Conservation (phyloP, 345 rosid species). For the Eucalyptus pumila region DNA sequence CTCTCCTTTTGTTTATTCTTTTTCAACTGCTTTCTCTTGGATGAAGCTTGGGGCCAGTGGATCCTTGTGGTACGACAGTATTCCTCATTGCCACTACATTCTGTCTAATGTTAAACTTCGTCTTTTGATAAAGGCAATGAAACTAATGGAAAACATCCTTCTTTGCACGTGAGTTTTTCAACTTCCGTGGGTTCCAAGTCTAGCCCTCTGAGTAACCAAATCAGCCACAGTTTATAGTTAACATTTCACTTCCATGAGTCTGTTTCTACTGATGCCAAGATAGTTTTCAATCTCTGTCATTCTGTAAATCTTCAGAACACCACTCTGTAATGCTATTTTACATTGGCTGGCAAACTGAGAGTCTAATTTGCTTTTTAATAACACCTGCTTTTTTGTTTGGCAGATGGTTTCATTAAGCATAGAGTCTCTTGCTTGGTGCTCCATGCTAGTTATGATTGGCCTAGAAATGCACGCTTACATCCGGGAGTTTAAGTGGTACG, state of each 20-base stretch:
- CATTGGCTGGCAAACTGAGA: neutral
- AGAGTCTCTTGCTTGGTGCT: constrained; percentile 81
- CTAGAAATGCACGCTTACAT: constrained; percentile 62
- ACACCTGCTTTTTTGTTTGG: neutral
- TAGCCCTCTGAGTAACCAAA: neutral
- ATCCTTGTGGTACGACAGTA: neutral
- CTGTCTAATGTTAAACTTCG: neutral
- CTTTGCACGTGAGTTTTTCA: neutral
- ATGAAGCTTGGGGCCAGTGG: neutral
- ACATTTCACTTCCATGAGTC: neutral
- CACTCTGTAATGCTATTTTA: neutral
- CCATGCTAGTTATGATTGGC: constrained; percentile 56
- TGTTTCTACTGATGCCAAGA: neutral
- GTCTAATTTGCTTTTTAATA: neutral
- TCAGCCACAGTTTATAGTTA: neutral
- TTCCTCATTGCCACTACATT: neutral
- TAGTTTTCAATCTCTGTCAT: neutral
- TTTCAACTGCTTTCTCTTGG: neutral
- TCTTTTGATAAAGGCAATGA: neutral
- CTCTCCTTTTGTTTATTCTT: neutral
- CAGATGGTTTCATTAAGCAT: constrained; percentile 52
- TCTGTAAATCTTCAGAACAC: neutral
- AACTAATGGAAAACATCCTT: neutral
- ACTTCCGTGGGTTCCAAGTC: neutral
- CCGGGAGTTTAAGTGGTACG: constrained; percentile 70